Percentiles rank a stretch among this genome's conserved stretches.
phyloP scores from a whole-genome alignment of 2,329 filamentous ascomycete species.

The Chlorencoelia australis region DNA sequence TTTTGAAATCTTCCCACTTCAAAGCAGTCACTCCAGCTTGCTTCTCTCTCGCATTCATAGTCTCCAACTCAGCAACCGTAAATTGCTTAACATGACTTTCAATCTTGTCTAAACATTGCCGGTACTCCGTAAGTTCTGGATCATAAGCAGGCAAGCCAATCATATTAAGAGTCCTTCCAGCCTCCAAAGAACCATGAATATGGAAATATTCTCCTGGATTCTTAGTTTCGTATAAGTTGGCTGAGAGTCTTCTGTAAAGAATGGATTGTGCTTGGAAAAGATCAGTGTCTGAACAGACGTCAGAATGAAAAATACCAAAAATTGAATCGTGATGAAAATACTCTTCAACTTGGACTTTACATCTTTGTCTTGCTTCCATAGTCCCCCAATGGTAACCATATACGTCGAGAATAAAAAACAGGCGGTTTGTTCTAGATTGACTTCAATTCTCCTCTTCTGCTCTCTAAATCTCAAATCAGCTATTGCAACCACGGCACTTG shows the following conservation, averaged over 20 bases:
- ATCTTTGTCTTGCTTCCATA: conserved; percentile 37
- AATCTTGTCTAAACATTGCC: conserved; percentile 47
- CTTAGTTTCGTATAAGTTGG: conserved; percentile 61
- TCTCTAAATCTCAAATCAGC: conserved; percentile 43
- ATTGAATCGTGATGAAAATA: conserved; percentile 7
- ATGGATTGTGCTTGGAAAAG: conserved; percentile 60
- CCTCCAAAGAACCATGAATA: conserved; percentile 65
- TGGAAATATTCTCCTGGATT: conserved; percentile 60
- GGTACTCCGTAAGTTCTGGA: conserved; percentile 50
- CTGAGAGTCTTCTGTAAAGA: conserved; percentile 60
- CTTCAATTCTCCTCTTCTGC: conserved; percentile 32
- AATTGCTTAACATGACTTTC: conserved; percentile 47
- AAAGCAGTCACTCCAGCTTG: conserved; percentile 52
- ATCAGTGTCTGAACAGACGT: conserved; percentile 50
- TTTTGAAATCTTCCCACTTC: conserved; percentile 48
- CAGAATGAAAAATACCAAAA: background rate
- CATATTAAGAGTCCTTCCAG: conserved; percentile 59
- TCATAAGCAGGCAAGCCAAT: conserved; percentile 53
- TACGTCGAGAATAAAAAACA: conserved; percentile 50
- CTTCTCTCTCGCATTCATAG: conserved; percentile 41
- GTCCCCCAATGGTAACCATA: conserved; percentile 43
- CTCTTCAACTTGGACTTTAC: conserved; percentile 37
- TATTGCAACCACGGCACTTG: conserved; percentile 45
- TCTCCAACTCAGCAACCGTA: conserved; percentile 45
- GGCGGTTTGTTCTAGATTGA: conserved; percentile 44